Evolutionary conservation across 495 filamentous ascomycete species (phyloP).

Genomic region (Aspergillus heteromorphus): DNA sequence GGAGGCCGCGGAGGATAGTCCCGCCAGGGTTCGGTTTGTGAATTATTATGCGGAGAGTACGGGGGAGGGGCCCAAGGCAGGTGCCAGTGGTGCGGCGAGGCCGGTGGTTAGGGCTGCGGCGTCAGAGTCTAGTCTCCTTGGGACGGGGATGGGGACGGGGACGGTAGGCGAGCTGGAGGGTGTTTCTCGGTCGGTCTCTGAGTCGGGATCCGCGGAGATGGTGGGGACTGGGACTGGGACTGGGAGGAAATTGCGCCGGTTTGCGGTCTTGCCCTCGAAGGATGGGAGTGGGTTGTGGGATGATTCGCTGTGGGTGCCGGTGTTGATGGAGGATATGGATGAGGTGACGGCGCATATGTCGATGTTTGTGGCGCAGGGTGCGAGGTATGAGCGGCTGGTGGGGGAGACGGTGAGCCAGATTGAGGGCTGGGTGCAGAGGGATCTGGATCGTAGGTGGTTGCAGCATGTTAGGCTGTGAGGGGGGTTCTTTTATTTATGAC

Average conservation of each 20-base stretch:
- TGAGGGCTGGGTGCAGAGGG: constrained; percentile 4
- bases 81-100: neutral
- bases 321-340: constrained; percentile 51
- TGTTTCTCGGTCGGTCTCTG: no score
- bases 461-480: no score
- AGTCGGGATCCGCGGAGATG: no score
- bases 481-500: no score
- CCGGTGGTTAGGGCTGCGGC: neutral
- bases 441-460: neutral
- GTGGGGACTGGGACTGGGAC: no score
- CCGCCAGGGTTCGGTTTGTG: constrained; percentile 61
- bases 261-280: neutral
- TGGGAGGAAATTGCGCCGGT: neutral
- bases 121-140: no score
- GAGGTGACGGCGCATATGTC: constrained; percentile 79
- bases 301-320: constrained; percentile 10
- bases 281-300: neutral
- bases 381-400: constrained; percentile 61
- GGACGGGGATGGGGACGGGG: no score
- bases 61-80: no score
- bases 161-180: no score
- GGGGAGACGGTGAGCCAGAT: constrained; percentile 42
- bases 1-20: constrained; percentile 50
- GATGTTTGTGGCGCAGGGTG: constrained; percentile 58
- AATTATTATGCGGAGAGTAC: constrained; percentile 90